A percentile compares a stretch with the other conserved stretches of the same genome.
Conservation (phyloP, 768 basidiomycete species). For the Lyophyllum atratum region DNA sequence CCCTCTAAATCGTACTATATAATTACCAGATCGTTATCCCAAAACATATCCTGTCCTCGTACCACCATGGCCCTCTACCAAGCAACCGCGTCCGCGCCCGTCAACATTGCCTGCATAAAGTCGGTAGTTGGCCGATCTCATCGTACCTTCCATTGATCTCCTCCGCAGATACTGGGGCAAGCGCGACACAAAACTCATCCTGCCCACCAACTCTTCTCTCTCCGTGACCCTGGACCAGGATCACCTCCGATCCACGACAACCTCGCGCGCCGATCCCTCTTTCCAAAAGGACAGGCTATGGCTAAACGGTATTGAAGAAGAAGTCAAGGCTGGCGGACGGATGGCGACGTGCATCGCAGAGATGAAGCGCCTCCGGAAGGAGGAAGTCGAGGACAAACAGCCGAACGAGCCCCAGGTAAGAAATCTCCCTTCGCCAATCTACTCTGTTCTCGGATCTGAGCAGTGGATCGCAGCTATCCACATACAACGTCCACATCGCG, state of each 20-base stretch:
- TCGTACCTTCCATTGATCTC: conserved; percentile 5
- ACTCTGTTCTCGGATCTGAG: background rate
- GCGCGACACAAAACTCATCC: conserved; percentile 90
- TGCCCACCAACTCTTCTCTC: conserved; percentile 98
- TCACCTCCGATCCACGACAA: conserved; percentile 91
- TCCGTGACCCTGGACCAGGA: conserved; percentile 97
- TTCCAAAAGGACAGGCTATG: conserved; percentile 83
- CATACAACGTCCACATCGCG: conserved; percentile 79
- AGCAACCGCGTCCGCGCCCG: conserved; percentile 90
- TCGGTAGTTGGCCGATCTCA: conserved; percentile 31
- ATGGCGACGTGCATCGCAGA: conserved; percentile 84
- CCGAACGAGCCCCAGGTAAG: conserved; percentile 66
- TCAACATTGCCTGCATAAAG: conserved; percentile 99
- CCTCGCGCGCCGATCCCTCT: conserved; percentile 78
- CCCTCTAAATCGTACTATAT: conserved; percentile 8
- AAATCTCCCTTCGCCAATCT: background rate
- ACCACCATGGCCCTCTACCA: conserved; percentile 64
- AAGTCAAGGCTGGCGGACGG: conserved; percentile 80
- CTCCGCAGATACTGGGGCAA: conserved; percentile 95
- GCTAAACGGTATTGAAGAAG: conserved; percentile 93
- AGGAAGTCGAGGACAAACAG: conserved; percentile 71
- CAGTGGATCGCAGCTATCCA: conserved; percentile 54
- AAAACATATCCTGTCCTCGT: conserved; percentile 15
- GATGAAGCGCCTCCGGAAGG: conserved; percentile 76
- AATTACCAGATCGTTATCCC: conserved; percentile 12